These are phyloP conservation scores for Paraphoma sp. DNA, from an alignment of 2,329 filamentous ascomycete species.

Conservation along the genomic window DNA sequence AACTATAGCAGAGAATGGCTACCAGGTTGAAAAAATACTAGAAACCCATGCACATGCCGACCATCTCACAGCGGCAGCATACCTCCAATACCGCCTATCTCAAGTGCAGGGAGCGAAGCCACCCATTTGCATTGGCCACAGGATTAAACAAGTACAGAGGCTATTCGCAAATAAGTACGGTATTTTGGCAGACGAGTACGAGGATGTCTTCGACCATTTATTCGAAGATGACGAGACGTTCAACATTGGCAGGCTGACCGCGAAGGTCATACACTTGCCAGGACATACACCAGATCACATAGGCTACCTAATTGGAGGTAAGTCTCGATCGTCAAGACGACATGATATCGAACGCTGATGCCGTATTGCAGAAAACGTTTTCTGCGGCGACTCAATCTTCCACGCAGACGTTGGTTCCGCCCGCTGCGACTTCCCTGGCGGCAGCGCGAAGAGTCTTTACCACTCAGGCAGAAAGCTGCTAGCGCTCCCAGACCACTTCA, in stretches of 20 bases:
- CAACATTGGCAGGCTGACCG: slow-evolving; percentile 55
- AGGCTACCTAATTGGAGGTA: slow-evolving; percentile 61
- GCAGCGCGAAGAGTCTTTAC: slow-evolving; percentile 35
- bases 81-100: slow-evolving; percentile 56
- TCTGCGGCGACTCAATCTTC: slow-evolving; percentile 47
- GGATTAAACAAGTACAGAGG: slow-evolving; percentile 60
- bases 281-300: slow-evolving; percentile 68
- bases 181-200: slow-evolving; percentile 52
- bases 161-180: slow-evolving; percentile 59
- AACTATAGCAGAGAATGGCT: slow-evolving; percentile 53
- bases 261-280: slow-evolving; percentile 61
- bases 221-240: slow-evolving; percentile 64
- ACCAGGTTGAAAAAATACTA: slow-evolving; percentile 60
- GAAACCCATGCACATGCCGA: slow-evolving; percentile 70
- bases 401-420: slow-evolving; percentile 43
- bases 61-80: slow-evolving; percentile 65
- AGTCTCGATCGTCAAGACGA: neutral
- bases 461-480: slow-evolving; percentile 36
- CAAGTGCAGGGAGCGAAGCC: slow-evolving; percentile 50
- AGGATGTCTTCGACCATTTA: slow-evolving; percentile 59
- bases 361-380: slow-evolving; percentile 33
- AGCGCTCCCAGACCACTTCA: slow-evolving; percentile 31
- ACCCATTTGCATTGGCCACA: slow-evolving; percentile 61
- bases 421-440: slow-evolving; percentile 46
- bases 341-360: neutral